These are phyloP conservation scores for Skeletonema costatum DNA, from an alignment of 108 stramenopile genomes.

Conservation along the genomic window DNA sequence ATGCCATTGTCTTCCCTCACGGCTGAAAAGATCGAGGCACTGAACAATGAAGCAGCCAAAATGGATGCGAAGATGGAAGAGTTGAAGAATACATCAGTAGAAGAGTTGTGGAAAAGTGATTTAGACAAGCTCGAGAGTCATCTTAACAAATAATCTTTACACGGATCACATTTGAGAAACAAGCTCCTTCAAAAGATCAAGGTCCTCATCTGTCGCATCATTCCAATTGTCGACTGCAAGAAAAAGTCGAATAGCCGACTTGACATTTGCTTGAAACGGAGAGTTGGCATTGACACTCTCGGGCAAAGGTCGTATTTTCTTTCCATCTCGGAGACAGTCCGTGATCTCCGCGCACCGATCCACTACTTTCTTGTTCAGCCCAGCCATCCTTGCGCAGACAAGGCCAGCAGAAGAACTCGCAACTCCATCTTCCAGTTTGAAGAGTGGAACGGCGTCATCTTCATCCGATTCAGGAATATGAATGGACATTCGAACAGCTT, in stretches of 20 bases:
- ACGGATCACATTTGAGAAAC: conserved; percentile 18
- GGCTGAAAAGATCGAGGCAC: conserved; percentile 66
- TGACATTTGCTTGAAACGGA: conserved; percentile 50
- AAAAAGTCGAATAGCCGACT: conserved; percentile 56
- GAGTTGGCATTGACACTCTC: conserved; percentile 55
- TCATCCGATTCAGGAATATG: conserved; percentile 67
- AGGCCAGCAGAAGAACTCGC: conserved; percentile 91
- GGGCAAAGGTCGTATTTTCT: conserved; percentile 57
- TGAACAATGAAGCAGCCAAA: conserved; percentile 67
- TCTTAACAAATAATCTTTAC: conserved; percentile 17
- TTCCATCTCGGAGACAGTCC: conserved; percentile 56
- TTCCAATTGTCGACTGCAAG: conserved; percentile 57
- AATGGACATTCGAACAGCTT: conserved; percentile 87
- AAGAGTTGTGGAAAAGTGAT: conserved; percentile 85
- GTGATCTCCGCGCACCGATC: conserved; percentile 74
- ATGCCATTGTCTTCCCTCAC: conserved; percentile 85
- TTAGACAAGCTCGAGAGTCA: conserved; percentile 77
- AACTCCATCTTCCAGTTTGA: conserved; percentile 89
- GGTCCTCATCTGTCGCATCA: conserved; percentile 53
- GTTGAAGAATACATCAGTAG: conserved; percentile 50
- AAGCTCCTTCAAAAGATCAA: conserved; percentile 37
- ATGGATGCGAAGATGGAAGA: conserved; percentile 58
- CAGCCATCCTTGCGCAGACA: conserved; percentile 91
- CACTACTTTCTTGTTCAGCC: conserved; percentile 62
- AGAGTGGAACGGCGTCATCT: conserved; percentile 81